A percentile compares a stretch with the other conserved stretches of the same genome.
Conservation (phyloP, 176 grass and related monocot species). For the Oryza longistaminata region DNA sequence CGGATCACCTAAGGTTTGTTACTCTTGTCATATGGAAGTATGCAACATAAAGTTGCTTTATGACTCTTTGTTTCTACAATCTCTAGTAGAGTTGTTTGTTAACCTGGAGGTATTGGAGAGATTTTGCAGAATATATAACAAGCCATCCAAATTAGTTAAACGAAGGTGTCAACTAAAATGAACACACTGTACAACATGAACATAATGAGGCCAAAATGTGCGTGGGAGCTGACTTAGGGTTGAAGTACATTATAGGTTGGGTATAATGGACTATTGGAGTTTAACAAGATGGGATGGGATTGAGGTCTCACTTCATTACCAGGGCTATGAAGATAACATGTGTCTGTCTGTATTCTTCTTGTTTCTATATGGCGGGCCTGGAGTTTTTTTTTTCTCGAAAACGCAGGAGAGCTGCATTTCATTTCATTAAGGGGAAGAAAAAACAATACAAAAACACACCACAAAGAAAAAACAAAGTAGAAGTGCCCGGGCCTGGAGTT, state of each 20-base stretch:
- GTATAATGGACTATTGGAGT: neutral
- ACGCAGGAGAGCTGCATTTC: too few species aligned
- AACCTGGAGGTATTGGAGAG: neutral
- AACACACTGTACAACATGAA: neutral
- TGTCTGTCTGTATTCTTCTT: neutral
- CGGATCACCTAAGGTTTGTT: conserved; percentile 61
- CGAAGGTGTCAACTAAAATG: neutral
- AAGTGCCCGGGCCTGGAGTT: neutral
- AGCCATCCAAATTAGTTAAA: neutral
- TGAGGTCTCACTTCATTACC: neutral
- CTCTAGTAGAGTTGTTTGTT: neutral
- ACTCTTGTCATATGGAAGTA: conserved; percentile 2
- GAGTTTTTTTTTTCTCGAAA: neutral
- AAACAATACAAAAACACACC: too few species aligned
- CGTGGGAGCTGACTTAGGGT: neutral
- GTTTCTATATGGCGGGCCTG: neutral
- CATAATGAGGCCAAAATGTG: neutral
- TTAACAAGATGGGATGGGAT: neutral
- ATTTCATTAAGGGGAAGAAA: too few species aligned
- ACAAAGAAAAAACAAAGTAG: too few species aligned
- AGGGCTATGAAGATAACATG: neutral
- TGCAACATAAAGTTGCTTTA: neutral
- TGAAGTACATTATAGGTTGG: neutral
- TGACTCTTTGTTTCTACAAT: conserved; percentile 4
- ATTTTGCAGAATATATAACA: neutral